Evolutionary conservation across 257 asterid species (phyloP).

Genomic region (Solanum raphanifolium): DNA sequence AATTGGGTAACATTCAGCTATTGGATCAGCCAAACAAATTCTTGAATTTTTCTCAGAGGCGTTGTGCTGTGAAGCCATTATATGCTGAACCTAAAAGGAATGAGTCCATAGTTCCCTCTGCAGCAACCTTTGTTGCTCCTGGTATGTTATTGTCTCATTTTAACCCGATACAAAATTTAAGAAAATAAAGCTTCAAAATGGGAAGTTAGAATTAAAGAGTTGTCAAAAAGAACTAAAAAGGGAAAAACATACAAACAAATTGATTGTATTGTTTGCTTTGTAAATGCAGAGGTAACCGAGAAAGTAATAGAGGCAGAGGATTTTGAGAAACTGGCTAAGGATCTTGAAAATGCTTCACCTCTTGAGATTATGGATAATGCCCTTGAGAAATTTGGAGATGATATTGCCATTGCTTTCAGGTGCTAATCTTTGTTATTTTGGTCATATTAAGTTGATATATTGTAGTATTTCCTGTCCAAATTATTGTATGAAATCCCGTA

Average conservation of each 20-base stretch:
- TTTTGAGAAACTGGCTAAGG: conserved; percentile 30
- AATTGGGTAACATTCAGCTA: conserved; percentile 36
- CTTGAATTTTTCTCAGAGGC: conserved; percentile 19
- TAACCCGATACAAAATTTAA: background rate
- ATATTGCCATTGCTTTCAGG: conserved; percentile 79
- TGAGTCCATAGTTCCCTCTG: conserved; percentile 39
- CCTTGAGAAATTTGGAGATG: conserved; percentile 42
- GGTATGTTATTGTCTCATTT: conserved; percentile 14
- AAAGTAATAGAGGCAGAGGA: conserved; percentile 19
- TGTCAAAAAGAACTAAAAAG: background rate
- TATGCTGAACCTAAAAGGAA: conserved; percentile 50
- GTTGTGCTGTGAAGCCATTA: conserved; percentile 42
- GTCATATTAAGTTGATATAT: background rate
- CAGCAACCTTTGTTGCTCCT: conserved; percentile 37
- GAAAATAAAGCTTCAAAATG: background rate
- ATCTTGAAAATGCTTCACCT: conserved; percentile 49
- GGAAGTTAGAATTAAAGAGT: no score
- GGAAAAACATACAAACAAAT: background rate
- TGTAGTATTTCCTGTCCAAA: background rate
- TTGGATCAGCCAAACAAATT: conserved; percentile 33
- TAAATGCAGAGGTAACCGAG: conserved; percentile 24
- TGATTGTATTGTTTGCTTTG: background rate
- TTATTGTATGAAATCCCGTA: background rate
- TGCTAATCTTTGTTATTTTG: conserved; percentile 3
- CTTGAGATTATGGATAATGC: conserved; percentile 54